Base-by-base conservation (phyloP, 192 early-diverging fungal genomes). In the Glomus cerebriforme region DNA sequence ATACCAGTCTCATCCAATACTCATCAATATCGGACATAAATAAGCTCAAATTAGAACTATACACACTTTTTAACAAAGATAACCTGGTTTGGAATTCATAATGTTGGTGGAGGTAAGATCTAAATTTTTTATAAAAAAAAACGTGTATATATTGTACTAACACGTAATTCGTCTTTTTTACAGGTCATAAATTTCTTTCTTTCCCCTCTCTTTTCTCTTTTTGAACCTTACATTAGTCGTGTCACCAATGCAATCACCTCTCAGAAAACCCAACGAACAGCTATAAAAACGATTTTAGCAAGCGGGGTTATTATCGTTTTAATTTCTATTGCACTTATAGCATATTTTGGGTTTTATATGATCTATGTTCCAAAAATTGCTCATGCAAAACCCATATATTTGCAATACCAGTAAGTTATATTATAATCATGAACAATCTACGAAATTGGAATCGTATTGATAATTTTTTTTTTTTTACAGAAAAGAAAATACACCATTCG, bases 301-400 rank as follows among this genome's bases (percentile, higher is more conserved):
- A 31, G 79, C 24, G 27, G 73, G 31, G 82, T 82, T 8, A 35
- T 82, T 12, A 31, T 80, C 7, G 24, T 80, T 0, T 75, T 87
- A 10, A 59, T 85, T 19, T 72, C 75, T 13, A 60, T 83, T 26
- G 81, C 86, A 43, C 32, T 85, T 12, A 31, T 81, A 6, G 76
- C 82, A 54, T 87, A 87, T 58, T 47, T 85, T 22, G 79, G 75
- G 22, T 87, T 87, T 77, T 87, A 87, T 66, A 83, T 79, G 82
- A 9, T 83, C 13, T 85, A 83, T 59, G 80, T 87, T 32, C 86
- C 86, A 10, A 80, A 85, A 60, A 82, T 85, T 39, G 79, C 79
- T 62, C 83, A 85, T 67, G 81, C 74, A n/a, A 81, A 81, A 17
- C 84, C 82, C 9, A 47, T 87, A 6, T 82, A 84, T 63, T 47